Evolutionary conservation across 495 filamentous ascomycete species (phyloP), one percentile per base, ranked within the genome.

Genomic region (Penicillium crystallinum): DNA sequence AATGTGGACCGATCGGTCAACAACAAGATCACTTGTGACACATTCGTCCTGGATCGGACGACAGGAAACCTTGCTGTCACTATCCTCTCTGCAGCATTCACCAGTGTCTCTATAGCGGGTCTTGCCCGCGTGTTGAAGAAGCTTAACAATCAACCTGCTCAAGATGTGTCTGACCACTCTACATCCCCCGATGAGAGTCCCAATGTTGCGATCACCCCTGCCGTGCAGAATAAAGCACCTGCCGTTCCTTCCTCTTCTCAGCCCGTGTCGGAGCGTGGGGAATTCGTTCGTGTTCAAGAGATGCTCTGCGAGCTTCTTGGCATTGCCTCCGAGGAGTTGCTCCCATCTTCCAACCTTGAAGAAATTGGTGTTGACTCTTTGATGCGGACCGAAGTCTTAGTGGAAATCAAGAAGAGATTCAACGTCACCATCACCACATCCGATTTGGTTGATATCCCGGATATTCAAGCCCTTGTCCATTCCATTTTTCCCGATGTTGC

Each of bases 291-390:
- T 10, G 25, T 45, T 12, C 42, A 19, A 14, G 42, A 34, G 6
- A 42, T 56, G 48, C 42, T 56, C 2, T 14, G 42, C 19, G 27
- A 46, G 2, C 25, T 57, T 0, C 15, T 53, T 0, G 54, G 38
- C 0, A 31, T 53, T 19, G 7, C 18, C 9, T 21, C 33, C 11
- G 49, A 46, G 1, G 48, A 51, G 15, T 18, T 33, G 15, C 8
- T 10, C 6, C 27, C 37, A 18, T 52, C 33, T 8, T 52, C 46
- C 4, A 21, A 31, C 31, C 37, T 55, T 18, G 30, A 56, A 3
- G 70, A 74, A 9, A 40, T 76, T 18, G 69, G 72, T 1, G 65
- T 75, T 11, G 72, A 77, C 46, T 77, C 73, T 5, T 55, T 75
- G n/a, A 57, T 74, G 57, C 55, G 53, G 22, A 77, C 62, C 3